A percentile compares a stretch with the other conserved stretches of the same genome.
phyloP scores from a whole-genome alignment of 1,284 basidiomycete species.

The Trametes pubescens region DNA sequence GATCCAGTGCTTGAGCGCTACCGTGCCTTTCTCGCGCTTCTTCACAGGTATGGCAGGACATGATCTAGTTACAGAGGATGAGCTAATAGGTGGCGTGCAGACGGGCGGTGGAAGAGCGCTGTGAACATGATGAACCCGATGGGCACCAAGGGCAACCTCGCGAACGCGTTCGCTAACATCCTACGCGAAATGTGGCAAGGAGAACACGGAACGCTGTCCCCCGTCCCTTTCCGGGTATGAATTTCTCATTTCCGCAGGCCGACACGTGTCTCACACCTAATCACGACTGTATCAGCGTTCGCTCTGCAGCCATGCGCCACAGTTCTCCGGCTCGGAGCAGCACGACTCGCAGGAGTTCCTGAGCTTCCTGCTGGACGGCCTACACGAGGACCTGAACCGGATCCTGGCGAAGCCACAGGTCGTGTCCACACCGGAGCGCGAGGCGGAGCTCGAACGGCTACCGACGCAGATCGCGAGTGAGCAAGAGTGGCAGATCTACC shows the following conservation, averaged over 20 bases:
- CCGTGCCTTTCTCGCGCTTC: conserved; percentile 89
- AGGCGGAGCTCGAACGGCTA: conserved; percentile 87
- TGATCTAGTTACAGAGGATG: neutral
- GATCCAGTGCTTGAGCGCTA: conserved; percentile 94
- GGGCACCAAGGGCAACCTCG: conserved; percentile 89
- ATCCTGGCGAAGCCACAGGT: conserved; percentile 81
- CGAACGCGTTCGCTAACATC: conserved; percentile 85
- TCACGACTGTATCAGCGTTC: conserved; percentile 61
- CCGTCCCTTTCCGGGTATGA: conserved; percentile 86
- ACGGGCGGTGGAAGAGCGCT: conserved; percentile 87
- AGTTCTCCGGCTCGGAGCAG: conserved; percentile 92
- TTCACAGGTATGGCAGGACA: conserved; percentile 70
- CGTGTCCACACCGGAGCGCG: conserved; percentile 83
- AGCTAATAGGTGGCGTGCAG: conserved; percentile 48
- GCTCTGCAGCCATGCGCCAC: conserved; percentile 86
- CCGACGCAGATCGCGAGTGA: conserved; percentile 92
- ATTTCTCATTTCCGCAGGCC: conserved; percentile 1
- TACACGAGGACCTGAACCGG: conserved; percentile 97
- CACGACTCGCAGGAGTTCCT: conserved; percentile 99
- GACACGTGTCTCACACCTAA: conserved; percentile 2
- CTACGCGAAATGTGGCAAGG: conserved; percentile 91
- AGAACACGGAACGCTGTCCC: conserved; percentile 85
- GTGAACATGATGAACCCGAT: conserved; percentile 91
- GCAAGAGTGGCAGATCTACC: conserved; percentile 93
- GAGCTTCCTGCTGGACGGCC: conserved; percentile 92